Percentiles rank a stretch among this genome's conserved stretches.
Evolutionary conservation across 352 stramenopile genomes (phyloP).

Genomic region (Halophytophthora polymorphica): DNA sequence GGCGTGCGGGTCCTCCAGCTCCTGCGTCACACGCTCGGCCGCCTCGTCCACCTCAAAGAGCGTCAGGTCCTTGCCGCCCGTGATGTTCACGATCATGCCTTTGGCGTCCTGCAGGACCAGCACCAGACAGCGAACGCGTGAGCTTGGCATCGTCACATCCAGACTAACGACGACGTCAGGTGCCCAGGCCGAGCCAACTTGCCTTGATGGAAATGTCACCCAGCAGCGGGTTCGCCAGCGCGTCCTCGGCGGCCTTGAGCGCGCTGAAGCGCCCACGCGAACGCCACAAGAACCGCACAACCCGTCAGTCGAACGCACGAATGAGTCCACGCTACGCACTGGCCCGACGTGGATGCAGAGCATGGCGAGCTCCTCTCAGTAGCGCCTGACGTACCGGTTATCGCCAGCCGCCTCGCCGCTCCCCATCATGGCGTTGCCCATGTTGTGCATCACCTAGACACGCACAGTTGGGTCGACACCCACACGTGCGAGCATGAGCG

Average conservation of each 20-base stretch:
- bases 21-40: constrained; percentile 80
- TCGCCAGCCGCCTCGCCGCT: constrained; percentile 91
- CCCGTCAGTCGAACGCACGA: too few species aligned
- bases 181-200: not conserved
- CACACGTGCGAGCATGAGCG: not conserved
- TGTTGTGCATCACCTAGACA: constrained; percentile 77
- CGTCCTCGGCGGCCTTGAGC: constrained; percentile 78
- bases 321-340: not conserved
- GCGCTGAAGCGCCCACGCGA: constrained; percentile 31
- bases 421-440: constrained; percentile 89
- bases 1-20: constrained; percentile 83
- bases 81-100: constrained; percentile 95
- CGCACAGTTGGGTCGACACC: not conserved
- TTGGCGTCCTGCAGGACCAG: constrained; percentile 67
- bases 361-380: too few species aligned
- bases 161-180: not conserved
- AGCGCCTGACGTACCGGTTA: constrained; percentile 49
- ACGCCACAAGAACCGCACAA: constrained; percentile 6
- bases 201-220: constrained; percentile 89
- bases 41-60: constrained; percentile 91
- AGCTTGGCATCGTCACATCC: not conserved
- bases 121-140: constrained; percentile 1
- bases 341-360: too few species aligned
- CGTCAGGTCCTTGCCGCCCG: constrained; percentile 90
- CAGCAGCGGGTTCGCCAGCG: constrained; percentile 84